Conservation (phyloP, 306 rosid species). For the Adenanthera pavonina region DNA sequence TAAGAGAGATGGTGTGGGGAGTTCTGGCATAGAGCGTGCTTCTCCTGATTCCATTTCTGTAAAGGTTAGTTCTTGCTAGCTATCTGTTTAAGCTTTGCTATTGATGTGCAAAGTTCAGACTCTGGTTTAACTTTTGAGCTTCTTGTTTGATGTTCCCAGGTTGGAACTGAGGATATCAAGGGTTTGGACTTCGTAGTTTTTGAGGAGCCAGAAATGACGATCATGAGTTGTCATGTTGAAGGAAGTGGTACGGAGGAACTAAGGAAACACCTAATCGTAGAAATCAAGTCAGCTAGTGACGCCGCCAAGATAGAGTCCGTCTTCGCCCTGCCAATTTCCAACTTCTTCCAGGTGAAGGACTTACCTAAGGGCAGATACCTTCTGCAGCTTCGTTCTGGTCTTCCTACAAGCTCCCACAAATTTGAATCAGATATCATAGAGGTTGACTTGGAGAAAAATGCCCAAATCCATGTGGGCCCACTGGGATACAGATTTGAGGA, state of each 20-base stretch:
- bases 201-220: slow-evolving; percentile 93
- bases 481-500: slow-evolving; percentile 67
- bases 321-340: slow-evolving; percentile 88
- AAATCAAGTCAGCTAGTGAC: slow-evolving; percentile 85
- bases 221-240: slow-evolving; percentile 90
- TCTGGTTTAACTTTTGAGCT: slow-evolving; percentile 31
- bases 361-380: slow-evolving; percentile 84
- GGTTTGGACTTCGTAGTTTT: slow-evolving; percentile 90
- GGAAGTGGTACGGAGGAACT: slow-evolving; percentile 80
- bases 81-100: slow-evolving; percentile 37
- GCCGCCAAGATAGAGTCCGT: slow-evolving; percentile 62
- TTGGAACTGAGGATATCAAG: slow-evolving; percentile 76
- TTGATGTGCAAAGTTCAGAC: slow-evolving; percentile 28
- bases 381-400: slow-evolving; percentile 77
- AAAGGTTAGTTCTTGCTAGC: slow-evolving; percentile 58
- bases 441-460: slow-evolving; percentile 76
- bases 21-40: slow-evolving; percentile 82
- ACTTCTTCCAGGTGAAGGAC: slow-evolving; percentile 94
- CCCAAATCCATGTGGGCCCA: slow-evolving; percentile 87
- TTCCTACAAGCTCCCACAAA: slow-evolving; percentile 66
- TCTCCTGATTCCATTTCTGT: slow-evolving; percentile 75
- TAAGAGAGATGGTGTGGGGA: slow-evolving; percentile 62
- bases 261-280: slow-evolving; percentile 72
- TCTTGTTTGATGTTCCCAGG: slow-evolving; percentile 57
- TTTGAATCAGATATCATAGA: slow-evolving; percentile 86